A percentile compares a stretch with the other conserved stretches of the same genome.
Conservation (phyloP, 2,329 filamentous ascomycete genomes). For the Sclerotiophoma versabilis region DNA sequence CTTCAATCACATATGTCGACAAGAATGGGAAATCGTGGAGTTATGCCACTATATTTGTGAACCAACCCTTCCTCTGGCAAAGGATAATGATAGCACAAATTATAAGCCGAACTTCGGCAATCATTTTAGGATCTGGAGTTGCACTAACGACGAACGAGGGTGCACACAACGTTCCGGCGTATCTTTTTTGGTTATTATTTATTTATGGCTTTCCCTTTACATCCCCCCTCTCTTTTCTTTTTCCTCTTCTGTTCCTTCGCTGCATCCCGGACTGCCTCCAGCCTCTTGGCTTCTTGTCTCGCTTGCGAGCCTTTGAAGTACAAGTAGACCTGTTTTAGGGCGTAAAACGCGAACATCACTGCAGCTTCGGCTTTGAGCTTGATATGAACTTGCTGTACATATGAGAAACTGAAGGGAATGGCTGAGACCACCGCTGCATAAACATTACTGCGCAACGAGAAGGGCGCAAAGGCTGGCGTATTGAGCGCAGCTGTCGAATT, state of each 20-base stretch:
- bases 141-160: too few relatives aligned
- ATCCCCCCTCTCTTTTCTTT: background rate
- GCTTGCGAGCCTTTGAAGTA: slow-evolving; percentile 15
- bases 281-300: background rate
- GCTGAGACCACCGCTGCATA: background rate
- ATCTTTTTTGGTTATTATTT: too few relatives aligned
- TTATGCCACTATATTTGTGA: too few relatives aligned
- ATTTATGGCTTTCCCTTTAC: background rate
- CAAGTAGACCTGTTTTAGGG: slow-evolving; percentile 9
- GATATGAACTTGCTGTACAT: slow-evolving; percentile 18
- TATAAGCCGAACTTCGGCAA: too few relatives aligned
- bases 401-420: slow-evolving; percentile 11
- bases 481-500: background rate
- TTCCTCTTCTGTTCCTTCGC: background rate
- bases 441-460: background rate
- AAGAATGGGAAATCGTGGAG: too few relatives aligned
- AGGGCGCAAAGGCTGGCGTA: background rate
- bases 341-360: slow-evolving; percentile 17
- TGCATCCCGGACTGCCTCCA: background rate
- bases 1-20: too few relatives aligned
- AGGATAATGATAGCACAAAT: too few relatives aligned
- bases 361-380: slow-evolving; percentile 28
- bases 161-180: too few relatives aligned
- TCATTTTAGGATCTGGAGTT: too few relatives aligned
- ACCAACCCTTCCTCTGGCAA: too few relatives aligned